Conservation (phyloP, 2,329 filamentous ascomycete genomes). For the Curvularia lunata region DNA sequence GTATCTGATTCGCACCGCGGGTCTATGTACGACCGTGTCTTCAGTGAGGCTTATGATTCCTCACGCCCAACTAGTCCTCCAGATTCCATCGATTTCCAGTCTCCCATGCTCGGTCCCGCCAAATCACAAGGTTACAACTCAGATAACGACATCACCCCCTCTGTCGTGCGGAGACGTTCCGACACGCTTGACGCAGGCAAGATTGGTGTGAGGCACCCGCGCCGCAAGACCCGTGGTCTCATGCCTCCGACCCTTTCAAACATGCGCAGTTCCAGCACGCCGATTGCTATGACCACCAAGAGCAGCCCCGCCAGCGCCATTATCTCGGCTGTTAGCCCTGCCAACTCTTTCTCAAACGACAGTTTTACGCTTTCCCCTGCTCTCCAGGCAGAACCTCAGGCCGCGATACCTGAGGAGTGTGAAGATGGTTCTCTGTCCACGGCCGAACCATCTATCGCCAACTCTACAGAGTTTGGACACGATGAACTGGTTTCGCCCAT, state of each 20-base stretch:
- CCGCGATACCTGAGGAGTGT: constrained; percentile 47
- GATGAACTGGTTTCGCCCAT: constrained; percentile 43
- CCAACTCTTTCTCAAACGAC: constrained; percentile 41
- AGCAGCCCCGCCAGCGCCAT: constrained; percentile 44
- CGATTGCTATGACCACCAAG: constrained; percentile 42
- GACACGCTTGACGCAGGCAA: constrained; percentile 12
- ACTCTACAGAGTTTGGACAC: constrained; percentile 38
- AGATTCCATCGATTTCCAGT: constrained; percentile 66
- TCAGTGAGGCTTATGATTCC: constrained; percentile 66
- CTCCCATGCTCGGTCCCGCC: constrained; percentile 65
- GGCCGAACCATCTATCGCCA: constrained; percentile 23
- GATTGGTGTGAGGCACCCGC: constrained; percentile 18
- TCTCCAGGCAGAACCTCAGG: constrained; percentile 30
- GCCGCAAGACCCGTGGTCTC: constrained; percentile 35
- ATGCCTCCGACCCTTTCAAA: constrained; percentile 40
- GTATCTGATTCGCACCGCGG: constrained; percentile 72
- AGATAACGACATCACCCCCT: constrained; percentile 22
- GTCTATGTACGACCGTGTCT: constrained; percentile 77
- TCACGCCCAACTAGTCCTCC: constrained; percentile 79
- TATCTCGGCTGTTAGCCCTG: constrained; percentile 41
- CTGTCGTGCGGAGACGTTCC: constrained; percentile 8
- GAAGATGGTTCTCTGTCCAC: constrained; percentile 32
- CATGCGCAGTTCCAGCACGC: constrained; percentile 43
- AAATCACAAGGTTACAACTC: constrained; percentile 32
- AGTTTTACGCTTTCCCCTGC: constrained; percentile 37